These are phyloP conservation scores for Lagenaria siceraria DNA, from an alignment of 306 rosid species.

Conservation along the genomic window DNA sequence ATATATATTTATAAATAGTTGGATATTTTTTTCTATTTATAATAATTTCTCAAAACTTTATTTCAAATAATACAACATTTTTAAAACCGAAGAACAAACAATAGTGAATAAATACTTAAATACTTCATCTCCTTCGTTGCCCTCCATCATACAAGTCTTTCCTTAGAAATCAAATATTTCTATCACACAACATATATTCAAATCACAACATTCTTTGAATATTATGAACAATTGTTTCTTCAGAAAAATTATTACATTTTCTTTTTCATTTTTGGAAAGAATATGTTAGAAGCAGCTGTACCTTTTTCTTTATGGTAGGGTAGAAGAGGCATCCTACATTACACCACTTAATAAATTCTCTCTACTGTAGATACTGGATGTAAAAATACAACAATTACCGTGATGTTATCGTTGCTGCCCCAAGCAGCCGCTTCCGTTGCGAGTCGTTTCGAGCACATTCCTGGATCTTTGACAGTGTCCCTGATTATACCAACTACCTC, in stretches of 20 bases:
- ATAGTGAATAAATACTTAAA: not conserved
- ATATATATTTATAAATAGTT: too few species aligned
- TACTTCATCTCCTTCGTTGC: not conserved
- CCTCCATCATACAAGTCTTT: not conserved
- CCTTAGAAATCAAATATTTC: not conserved
- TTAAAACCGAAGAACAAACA: not conserved
- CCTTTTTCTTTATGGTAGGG: not conserved
- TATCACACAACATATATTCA: not conserved
- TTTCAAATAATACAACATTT: too few species aligned
- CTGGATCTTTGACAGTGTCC: slow-evolving; percentile 84
- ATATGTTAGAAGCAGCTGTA: not conserved
- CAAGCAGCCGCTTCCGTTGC: slow-evolving; percentile 84
- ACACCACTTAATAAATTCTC: slow-evolving; percentile 53
- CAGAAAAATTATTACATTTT: not conserved
- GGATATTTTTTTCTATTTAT: too few species aligned
- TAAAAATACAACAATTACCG: slow-evolving; percentile 70
- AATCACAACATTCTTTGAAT: not conserved
- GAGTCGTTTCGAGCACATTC: slow-evolving; percentile 89
- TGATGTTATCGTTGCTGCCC: slow-evolving; percentile 82
- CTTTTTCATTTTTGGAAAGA: not conserved
- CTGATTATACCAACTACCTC: slow-evolving; percentile 56
- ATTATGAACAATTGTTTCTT: not conserved
- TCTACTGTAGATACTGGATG: slow-evolving; percentile 75
- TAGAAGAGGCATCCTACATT: not conserved
- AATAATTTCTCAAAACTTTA: too few species aligned